phyloP scores from a whole-genome alignment of 805 yeast species.

The Candida sakaeoensis region DNA sequence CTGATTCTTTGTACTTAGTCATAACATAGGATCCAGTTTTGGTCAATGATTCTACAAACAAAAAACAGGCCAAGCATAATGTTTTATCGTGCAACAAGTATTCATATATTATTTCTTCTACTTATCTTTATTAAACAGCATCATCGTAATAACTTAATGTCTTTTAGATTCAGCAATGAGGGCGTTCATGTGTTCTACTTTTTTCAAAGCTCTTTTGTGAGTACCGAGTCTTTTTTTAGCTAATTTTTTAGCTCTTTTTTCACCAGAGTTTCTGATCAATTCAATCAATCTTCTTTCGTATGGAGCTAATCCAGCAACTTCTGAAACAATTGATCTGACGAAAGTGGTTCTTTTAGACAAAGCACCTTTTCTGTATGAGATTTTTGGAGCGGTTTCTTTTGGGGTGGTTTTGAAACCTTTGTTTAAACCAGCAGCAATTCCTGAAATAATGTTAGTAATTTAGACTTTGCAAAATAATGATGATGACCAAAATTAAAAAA shows the following conservation, averaged over 20 bases:
- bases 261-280: slow-evolving; percentile 99
- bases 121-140: not conserved
- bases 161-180: slow-evolving; percentile 97
- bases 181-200: slow-evolving; percentile 97
- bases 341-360: slow-evolving; percentile 92
- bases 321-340: slow-evolving; percentile 93
- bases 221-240: slow-evolving; percentile 99
- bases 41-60: not conserved
- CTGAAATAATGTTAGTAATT: slow-evolving; percentile 42
- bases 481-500: not conserved
- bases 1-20: not conserved
- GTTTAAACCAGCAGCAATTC: slow-evolving; percentile 98
- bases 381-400: slow-evolving; percentile 62
- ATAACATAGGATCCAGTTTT: no score
- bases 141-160: slow-evolving; percentile 48
- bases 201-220: slow-evolving; percentile 98
- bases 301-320: slow-evolving; percentile 99
- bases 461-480: not conserved
- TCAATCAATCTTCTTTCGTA: slow-evolving; percentile 99
- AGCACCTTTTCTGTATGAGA: slow-evolving; percentile 96
- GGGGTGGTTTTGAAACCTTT: slow-evolving; percentile 98
- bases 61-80: no score
- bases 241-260: slow-evolving; percentile 99
- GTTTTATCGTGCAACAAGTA: not conserved
- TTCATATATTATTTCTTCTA: not conserved